Evolutionary conservation across 371 early-diverging fungal species (phyloP).

Genomic region (Actinomucor elegans): DNA sequence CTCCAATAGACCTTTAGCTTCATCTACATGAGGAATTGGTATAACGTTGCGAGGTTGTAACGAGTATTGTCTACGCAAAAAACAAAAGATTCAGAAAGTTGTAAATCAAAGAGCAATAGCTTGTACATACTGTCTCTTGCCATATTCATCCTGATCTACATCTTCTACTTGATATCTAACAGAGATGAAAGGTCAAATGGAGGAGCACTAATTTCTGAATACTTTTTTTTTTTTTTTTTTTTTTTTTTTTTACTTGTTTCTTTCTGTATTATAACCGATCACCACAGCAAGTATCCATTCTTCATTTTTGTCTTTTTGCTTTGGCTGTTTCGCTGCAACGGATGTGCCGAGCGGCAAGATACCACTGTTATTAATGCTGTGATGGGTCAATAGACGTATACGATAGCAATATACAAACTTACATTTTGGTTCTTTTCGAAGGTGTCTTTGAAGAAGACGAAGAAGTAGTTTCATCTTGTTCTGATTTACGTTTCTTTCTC

Average conservation of each 20-base stretch:
- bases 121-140: conserved; percentile 56
- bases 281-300: conserved; percentile 80
- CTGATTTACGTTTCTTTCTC: conserved; percentile 67
- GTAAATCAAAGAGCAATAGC: neutral
- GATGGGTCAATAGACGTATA: neutral
- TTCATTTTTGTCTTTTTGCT: conserved; percentile 65
- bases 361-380: neutral
- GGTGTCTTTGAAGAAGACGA: conserved; percentile 1
- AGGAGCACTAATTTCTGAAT: too few relatives aligned
- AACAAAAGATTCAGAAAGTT: neutral
- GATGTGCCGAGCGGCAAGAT: conserved; percentile 43
- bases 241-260: conserved; percentile 63
- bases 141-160: conserved; percentile 71
- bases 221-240: too few relatives aligned
- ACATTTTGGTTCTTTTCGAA: conserved; percentile 57
- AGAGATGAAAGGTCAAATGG: neutral
- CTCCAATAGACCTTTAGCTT: conserved; percentile 46
- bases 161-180: conserved; percentile 71
- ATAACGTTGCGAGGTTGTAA: conserved; percentile 64
- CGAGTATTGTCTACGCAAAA: conserved; percentile 58
- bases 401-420: neutral
- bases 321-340: conserved; percentile 61
- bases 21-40: conserved; percentile 55
- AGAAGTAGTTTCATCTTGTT: conserved; percentile 43
- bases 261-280: conserved; percentile 60